phyloP scores from a whole-genome alignment of 441 rosid species.

The Euphorbia corollata region DNA sequence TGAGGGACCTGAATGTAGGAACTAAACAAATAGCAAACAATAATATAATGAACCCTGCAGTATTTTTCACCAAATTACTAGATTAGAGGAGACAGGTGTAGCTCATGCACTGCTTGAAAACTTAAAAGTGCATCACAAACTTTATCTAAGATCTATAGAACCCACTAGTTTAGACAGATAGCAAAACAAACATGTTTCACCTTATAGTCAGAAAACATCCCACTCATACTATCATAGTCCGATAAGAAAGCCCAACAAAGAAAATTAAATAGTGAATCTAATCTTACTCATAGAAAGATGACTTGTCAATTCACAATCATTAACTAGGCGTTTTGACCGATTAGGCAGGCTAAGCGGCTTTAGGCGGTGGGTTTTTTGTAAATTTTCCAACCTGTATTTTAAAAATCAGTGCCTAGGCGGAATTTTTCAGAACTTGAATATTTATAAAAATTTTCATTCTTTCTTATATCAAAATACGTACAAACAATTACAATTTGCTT shows the following conservation, averaged over 20 bases:
- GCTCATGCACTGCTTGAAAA: neutral
- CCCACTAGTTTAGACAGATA: too few species aligned
- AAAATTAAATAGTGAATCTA: neutral
- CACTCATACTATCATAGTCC: neutral
- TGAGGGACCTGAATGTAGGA: neutral
- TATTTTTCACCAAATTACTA: neutral
- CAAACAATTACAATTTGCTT: too few species aligned
- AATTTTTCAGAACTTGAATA: too few species aligned
- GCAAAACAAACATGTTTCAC: neutral
- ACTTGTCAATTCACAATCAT: neutral
- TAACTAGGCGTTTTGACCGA: too few species aligned
- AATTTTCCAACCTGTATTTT: too few species aligned
- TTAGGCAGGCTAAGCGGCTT: too few species aligned
- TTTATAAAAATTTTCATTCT: too few species aligned
- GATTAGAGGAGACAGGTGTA: neutral
- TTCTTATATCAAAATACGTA: too few species aligned
- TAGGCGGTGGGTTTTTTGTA: too few species aligned
- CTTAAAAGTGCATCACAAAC: neutral
- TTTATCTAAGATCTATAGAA: too few species aligned
- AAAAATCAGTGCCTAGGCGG: too few species aligned
- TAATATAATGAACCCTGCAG: neutral
- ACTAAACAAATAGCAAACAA: neutral
- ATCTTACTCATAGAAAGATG: neutral
- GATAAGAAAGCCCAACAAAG: neutral
- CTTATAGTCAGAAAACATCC: neutral